A percentile compares a stretch with the other conserved stretches of the same genome.
phyloP scores from a whole-genome alignment of 306 rosid genomes.

The Rosa persica region DNA sequence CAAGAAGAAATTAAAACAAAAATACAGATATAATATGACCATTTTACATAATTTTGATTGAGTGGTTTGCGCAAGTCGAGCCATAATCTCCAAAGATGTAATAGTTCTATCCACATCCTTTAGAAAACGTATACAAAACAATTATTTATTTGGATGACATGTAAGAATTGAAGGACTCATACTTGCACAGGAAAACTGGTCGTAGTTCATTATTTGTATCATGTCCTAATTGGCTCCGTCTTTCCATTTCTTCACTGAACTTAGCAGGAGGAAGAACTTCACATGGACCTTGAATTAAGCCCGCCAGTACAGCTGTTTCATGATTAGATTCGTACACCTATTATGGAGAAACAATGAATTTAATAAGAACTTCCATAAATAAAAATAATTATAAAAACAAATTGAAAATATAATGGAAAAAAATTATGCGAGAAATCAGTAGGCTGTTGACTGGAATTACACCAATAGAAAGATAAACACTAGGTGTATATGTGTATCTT shows the following conservation, averaged over 20 bases:
- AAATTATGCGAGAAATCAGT: background rate
- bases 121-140: background rate
- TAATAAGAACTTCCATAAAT: conserved; percentile 11
- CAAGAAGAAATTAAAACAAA: background rate
- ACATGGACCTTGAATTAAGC: conserved; percentile 72
- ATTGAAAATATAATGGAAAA: background rate
- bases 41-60: background rate
- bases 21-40: background rate
- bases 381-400: background rate
- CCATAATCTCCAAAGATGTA: background rate
- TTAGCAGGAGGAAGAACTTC: conserved; percentile 71
- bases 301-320: conserved; percentile 60
- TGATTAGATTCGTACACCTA: conserved; percentile 86
- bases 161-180: conserved; percentile 31
- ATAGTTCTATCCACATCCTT: background rate
- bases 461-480: background rate
- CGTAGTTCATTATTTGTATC: conserved; percentile 42
- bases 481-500: background rate
- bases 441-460: background rate
- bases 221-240: conserved; percentile 44
- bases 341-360: conserved; percentile 23
- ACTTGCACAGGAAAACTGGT: conserved; percentile 89
- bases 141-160: background rate
- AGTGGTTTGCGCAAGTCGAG: background rate
- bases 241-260: conserved; percentile 69